A percentile compares a stretch with the other conserved stretches of the same genome.
These are phyloP conservation scores for Ramaria sp. DNA, from an alignment of 768 basidiomycete species.

Conservation along the genomic window DNA sequence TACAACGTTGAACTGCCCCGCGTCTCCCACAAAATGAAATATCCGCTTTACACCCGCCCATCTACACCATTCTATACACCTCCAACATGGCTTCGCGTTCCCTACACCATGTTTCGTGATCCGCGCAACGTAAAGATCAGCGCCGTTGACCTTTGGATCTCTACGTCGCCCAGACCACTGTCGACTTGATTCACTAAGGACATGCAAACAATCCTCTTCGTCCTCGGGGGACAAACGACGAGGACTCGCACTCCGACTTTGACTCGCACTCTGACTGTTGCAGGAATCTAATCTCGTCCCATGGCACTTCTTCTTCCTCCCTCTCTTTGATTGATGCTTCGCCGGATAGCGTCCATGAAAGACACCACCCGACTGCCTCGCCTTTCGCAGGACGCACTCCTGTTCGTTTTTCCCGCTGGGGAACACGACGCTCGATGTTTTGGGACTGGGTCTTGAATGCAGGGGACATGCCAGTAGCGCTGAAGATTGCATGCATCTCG, in stretches of 20 bases:
- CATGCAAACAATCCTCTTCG: conserved; percentile 10
- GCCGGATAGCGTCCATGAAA: conserved; percentile 14
- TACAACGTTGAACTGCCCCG: conserved; percentile 28
- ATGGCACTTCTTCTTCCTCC: conserved; percentile 7
- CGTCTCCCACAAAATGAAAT: conserved; percentile 36
- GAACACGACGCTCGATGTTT: conserved; percentile 24
- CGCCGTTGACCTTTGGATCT: conserved; percentile 35
- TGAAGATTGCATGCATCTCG: conserved; percentile 51
- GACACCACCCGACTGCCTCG: conserved; percentile 9
- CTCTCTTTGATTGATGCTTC: conserved; percentile 5
- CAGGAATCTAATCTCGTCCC: neutral
- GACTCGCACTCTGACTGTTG: conserved; percentile 5
- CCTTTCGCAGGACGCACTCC: conserved; percentile 10
- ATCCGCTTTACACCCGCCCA: conserved; percentile 50
- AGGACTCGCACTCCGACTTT: conserved; percentile 8
- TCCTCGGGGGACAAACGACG: conserved; percentile 3
- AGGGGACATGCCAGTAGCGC: conserved; percentile 37
- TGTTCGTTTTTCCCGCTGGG: conserved; percentile 13
- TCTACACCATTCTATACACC: conserved; percentile 44
- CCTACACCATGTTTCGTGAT: conserved; percentile 40
- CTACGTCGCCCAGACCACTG: conserved; percentile 26
- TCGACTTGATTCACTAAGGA: conserved; percentile 7
- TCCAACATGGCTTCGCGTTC: conserved; percentile 43
- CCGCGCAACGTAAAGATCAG: conserved; percentile 45
- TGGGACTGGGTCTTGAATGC: conserved; percentile 46